A percentile compares a stretch with the other conserved stretches of the same genome.
phyloP scores from a whole-genome alignment of 768 basidiomycete species.

The Mrakia hoshinonis region DNA sequence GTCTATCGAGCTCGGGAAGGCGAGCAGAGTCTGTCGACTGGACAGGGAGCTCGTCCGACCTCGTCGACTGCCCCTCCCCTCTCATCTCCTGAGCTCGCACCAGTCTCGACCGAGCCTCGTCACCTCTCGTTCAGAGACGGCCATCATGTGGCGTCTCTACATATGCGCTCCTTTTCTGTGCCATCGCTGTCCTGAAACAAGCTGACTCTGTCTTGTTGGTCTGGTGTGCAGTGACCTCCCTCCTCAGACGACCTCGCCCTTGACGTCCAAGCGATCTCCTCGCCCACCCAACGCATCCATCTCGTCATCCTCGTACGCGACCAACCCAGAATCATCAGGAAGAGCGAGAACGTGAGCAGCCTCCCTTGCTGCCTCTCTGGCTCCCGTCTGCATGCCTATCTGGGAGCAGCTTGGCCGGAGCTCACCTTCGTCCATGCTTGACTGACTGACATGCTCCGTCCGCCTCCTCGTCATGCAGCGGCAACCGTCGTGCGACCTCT shows the following conservation, averaged over 20 bases:
- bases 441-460: not conserved
- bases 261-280: not conserved
- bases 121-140: not conserved
- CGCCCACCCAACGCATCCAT: slow-evolving; percentile 9
- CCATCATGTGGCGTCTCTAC: no score
- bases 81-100: not conserved
- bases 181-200: no score
- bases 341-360: not conserved
- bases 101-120: not conserved
- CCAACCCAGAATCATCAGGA: slow-evolving; percentile 9
- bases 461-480: not conserved
- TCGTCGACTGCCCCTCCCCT: not conserved
- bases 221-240: not conserved
- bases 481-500: not conserved
- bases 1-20: not conserved
- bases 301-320: not conserved
- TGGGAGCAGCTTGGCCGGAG: not conserved
- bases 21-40: not conserved
- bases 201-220: not conserved
- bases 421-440: not conserved
- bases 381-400: not conserved
- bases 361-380: not conserved
- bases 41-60: not conserved
- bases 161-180: no score
- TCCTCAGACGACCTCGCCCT: not conserved